phyloP scores from a whole-genome alignment of 2,329 filamentous ascomycete species.

The Clathrospora elynae region DNA sequence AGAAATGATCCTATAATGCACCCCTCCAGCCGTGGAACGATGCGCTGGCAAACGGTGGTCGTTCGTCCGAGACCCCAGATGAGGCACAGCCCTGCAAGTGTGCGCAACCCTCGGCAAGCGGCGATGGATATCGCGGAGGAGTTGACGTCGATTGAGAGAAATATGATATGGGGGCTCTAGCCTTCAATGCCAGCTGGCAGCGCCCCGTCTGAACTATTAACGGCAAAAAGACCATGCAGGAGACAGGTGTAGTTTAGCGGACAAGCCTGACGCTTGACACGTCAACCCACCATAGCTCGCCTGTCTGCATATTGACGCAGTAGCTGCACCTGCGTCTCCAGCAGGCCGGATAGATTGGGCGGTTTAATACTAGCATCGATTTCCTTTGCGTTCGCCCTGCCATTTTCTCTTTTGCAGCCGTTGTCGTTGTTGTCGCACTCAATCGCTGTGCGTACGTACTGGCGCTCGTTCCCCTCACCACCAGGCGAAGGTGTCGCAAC shows the following conservation, averaged over 20 bases:
- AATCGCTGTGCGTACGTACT: conserved; percentile 27
- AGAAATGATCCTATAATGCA: conserved; percentile 21
- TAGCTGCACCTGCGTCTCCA: conserved; percentile 47
- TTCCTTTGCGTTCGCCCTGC: conserved; percentile 35
- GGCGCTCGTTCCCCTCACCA: conserved; percentile 32
- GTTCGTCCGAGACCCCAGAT: conserved; percentile 25
- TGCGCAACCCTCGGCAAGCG: conserved; percentile 21
- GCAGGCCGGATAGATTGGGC: conserved; percentile 37
- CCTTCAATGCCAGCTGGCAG: conserved; percentile 47
- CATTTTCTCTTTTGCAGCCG: conserved; percentile 22
- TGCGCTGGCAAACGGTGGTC: conserved; percentile 33
- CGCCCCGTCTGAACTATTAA: conserved; percentile 35
- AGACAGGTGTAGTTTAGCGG: conserved; percentile 42
- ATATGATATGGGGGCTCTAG: conserved; percentile 28
- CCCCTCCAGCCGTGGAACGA: conserved; percentile 23
- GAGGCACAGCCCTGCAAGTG: conserved; percentile 32
- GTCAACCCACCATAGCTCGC: conserved; percentile 45
- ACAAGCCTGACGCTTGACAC: conserved; percentile 43
- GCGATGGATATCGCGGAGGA: conserved; percentile 20
- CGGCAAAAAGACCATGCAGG: conserved; percentile 38
- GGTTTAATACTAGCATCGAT: conserved; percentile 43
- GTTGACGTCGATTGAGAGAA: conserved; percentile 26
- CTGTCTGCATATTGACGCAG: conserved; percentile 49
- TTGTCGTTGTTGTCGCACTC: conserved; percentile 18
- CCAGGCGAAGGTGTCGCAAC: conserved; percentile 21